Conservation (phyloP, 2,329 filamentous ascomycete species). For the Chalaropsis thielavioides region DNA sequence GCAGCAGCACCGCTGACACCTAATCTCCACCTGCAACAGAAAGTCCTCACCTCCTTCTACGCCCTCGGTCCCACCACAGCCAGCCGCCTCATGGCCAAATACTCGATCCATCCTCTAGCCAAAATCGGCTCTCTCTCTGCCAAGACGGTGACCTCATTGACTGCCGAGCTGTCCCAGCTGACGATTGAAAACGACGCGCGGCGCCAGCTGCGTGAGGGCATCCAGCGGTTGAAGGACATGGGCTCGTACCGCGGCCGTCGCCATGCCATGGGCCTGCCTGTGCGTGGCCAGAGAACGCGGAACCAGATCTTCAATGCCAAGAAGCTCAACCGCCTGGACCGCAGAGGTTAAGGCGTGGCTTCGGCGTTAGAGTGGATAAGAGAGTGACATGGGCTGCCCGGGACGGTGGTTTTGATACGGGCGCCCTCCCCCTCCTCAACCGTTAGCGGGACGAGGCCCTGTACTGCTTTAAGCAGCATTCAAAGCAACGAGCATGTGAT, state of each 20-base stretch:
- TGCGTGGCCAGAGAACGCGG: slow-evolving; percentile 77
- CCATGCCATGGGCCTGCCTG: slow-evolving; percentile 85
- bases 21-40: slow-evolving; percentile 29
- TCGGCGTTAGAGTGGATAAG: neutral
- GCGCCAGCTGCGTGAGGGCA: slow-evolving; percentile 68
- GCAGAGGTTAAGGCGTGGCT: slow-evolving; percentile 25
- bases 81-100: slow-evolving; percentile 67
- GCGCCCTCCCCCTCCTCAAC: neutral
- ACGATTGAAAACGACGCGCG: slow-evolving; percentile 83
- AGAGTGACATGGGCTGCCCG: neutral
- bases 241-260: slow-evolving; percentile 76
- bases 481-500: neutral
- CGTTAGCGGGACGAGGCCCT: neutral
- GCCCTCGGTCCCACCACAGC: slow-evolving; percentile 60
- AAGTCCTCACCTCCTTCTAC: slow-evolving; percentile 73
- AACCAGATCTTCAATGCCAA: slow-evolving; percentile 50
- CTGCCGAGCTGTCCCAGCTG: slow-evolving; percentile 75
- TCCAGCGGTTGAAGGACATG: slow-evolving; percentile 75
- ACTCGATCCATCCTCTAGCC: slow-evolving; percentile 72
- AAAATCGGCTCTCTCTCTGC: slow-evolving; percentile 61
- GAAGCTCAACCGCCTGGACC: slow-evolving; percentile 46
- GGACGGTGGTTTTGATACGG: neutral
- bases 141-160: slow-evolving; percentile 67
- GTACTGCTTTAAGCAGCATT: neutral
- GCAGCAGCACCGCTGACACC: neutral